Conservation (phyloP, 805 yeast genomes). For the Candida quercuum region DNA sequence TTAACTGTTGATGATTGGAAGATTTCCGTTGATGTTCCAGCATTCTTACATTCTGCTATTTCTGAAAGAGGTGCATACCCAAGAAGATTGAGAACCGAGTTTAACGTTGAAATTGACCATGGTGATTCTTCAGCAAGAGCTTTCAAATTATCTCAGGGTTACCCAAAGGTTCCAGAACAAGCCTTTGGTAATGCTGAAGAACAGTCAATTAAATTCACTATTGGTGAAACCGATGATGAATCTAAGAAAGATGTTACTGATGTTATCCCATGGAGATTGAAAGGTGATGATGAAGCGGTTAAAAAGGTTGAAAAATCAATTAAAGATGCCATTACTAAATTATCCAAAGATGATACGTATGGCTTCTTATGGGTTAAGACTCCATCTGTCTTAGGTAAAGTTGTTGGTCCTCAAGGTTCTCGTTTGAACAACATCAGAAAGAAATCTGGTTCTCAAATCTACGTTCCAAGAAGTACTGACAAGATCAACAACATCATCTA, state of each 20-base stretch:
- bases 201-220: conserved; percentile 38
- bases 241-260: conserved; percentile 22
- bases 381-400: conserved; percentile 46
- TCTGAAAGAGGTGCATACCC: conserved; percentile 63
- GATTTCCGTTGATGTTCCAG: conserved; percentile 52
- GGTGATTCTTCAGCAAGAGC: conserved; percentile 49
- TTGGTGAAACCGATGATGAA: conserved; percentile 29
- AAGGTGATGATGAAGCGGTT: conserved; percentile 45
- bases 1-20: conserved; percentile 56
- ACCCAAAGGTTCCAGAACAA: conserved; percentile 42
- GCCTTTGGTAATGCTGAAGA: conserved; percentile 36
- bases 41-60: conserved; percentile 50
- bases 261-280: conserved; percentile 62
- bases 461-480: conserved; percentile 57
- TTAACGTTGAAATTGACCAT: conserved; percentile 53
- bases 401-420: conserved; percentile 76
- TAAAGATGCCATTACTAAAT: conserved; percentile 42
- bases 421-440: conserved; percentile 58
- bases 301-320: conserved; percentile 48
- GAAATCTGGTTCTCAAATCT: conserved; percentile 50
- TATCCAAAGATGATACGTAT: conserved; percentile 37
- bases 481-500: conserved; percentile 47
- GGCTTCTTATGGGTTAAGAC: conserved; percentile 63
- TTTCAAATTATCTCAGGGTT: conserved; percentile 38
- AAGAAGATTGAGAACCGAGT: conserved; percentile 46